These are phyloP conservation scores for Citeromyces matritensis DNA, from an alignment of 805 yeast genomes.

Conservation along the genomic window DNA sequence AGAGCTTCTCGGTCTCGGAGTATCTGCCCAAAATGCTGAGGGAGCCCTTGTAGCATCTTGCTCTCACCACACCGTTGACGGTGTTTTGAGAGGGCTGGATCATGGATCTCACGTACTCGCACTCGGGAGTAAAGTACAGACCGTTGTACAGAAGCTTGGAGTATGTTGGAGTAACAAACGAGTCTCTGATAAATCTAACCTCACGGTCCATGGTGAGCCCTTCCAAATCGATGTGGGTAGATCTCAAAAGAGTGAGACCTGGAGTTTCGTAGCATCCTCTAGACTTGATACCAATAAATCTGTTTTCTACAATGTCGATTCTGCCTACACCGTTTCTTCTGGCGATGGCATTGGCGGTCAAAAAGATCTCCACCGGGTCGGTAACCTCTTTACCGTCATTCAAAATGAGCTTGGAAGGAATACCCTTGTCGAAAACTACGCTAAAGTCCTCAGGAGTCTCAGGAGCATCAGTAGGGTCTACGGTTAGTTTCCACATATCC, in stretches of 20 bases:
- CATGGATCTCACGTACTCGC: slow-evolving; percentile 90
- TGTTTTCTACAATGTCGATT: slow-evolving; percentile 96
- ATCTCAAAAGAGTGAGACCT: slow-evolving; percentile 88
- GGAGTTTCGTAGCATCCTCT: slow-evolving; percentile 99
- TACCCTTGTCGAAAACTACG: slow-evolving; percentile 71
- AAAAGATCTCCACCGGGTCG: slow-evolving; percentile 83
- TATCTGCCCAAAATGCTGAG: slow-evolving; percentile 82
- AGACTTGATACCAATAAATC: slow-evolving; percentile 96
- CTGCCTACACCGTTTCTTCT: slow-evolving; percentile 99
- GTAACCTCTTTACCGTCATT: slow-evolving; percentile 50
- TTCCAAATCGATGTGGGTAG: slow-evolving; percentile 91
- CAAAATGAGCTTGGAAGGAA: slow-evolving; percentile 70
- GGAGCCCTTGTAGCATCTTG: slow-evolving; percentile 85
- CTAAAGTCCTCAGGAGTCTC: slow-evolving; percentile 80
- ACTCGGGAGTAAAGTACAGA: slow-evolving; percentile 95
- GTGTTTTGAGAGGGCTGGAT: slow-evolving; percentile 89
- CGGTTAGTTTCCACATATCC: slow-evolving; percentile 99
- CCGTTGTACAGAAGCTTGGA: slow-evolving; percentile 91
- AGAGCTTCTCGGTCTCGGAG: slow-evolving; percentile 88
- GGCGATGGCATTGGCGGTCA: slow-evolving; percentile 86
- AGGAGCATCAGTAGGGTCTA: slow-evolving; percentile 94
- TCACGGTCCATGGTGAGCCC: slow-evolving; percentile 96
- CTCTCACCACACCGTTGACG: slow-evolving; percentile 94
- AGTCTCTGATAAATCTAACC: slow-evolving; percentile 93
- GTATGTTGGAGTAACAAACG: slow-evolving; percentile 86